Evolutionary conservation across 257 asterid genomes (phyloP).

Genomic region (Scutellaria barbata): DNA sequence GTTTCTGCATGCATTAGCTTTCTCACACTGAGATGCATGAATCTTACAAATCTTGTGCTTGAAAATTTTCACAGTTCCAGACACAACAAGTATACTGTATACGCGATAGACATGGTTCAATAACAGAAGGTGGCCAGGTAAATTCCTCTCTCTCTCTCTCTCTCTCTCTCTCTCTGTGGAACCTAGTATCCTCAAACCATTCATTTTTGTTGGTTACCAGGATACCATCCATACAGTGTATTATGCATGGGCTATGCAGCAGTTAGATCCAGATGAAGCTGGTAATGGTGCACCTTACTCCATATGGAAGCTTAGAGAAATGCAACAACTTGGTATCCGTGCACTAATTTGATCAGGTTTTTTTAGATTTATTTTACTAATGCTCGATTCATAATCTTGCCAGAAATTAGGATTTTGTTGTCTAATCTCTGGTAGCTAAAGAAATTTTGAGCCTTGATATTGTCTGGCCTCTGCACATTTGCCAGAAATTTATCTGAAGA

Average conservation of each 20-base stretch:
- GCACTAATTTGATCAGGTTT: slow-evolving; percentile 70
- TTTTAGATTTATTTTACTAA: not conserved
- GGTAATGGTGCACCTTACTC: slow-evolving; percentile 73
- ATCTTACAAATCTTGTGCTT: slow-evolving; percentile 30
- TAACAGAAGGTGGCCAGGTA: slow-evolving; percentile 96
- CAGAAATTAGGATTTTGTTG: slow-evolving; percentile 20
- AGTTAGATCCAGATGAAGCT: slow-evolving; percentile 73
- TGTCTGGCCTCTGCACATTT: too few relatives aligned
- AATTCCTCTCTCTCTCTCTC: not conserved
- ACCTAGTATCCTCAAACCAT: too few relatives aligned
- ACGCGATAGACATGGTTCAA: slow-evolving; percentile 76
- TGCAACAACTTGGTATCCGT: slow-evolving; percentile 84
- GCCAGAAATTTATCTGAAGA: too few relatives aligned
- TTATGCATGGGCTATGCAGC: slow-evolving; percentile 99
- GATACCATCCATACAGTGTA: slow-evolving; percentile 91
- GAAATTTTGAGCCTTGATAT: too few relatives aligned
- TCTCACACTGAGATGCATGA: not conserved
- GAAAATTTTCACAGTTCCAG: slow-evolving; percentile 69
- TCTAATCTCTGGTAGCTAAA: slow-evolving; percentile 4
- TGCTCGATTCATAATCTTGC: not conserved
- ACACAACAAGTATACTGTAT: slow-evolving; percentile 91
- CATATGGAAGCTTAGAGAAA: slow-evolving; percentile 92
- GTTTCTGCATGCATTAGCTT: not conserved
- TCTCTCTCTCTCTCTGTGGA: not conserved
- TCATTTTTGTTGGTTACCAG: slow-evolving; percentile 42